Base-by-base conservation (phyloP, 1,284 basidiomycete species). In the Trametes sp. region DNA sequence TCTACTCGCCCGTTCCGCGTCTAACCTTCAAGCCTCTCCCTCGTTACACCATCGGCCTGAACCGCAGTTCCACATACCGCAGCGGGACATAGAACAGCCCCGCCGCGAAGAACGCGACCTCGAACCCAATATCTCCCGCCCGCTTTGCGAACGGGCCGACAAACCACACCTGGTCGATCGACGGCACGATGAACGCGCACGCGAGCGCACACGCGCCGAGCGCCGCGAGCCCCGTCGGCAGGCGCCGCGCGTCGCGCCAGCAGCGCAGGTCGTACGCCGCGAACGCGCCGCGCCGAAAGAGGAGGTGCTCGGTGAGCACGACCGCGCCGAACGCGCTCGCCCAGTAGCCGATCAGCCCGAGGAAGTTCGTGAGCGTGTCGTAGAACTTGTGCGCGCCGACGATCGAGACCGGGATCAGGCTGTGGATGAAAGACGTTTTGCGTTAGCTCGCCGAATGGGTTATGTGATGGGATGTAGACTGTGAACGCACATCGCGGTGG, bases 101-200 rank as follows among this genome's bases (percentile, higher is more conserved):
- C 6, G 83, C 82, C 11, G 84, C 67, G 0, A 74, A 80, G 65
- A 92, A 87, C 14, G 88, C 88, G 23, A 91, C 74, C 75, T 92
- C 89, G 63, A 93, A 90, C n/a, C 90, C 91, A 62, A 93, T 86
- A 74, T 93, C 91, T 1, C 91, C 91, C 19, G 89, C 82, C n/a
- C 60, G 80, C 61, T 77, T 70, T n/a, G 86, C 91, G 46, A 93
- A 85, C 2, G 90, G 90, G 1, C 91, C 91, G 0, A 81, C 76
- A 69, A 85, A 93, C 90, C 89, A 93, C 9, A 83, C 83, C 73
- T 93, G 89, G 59, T 84, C 76, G 85, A 93, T 92, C 66, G 80
- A 84, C 19, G 87, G 88, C 23, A 92, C 77, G n/a, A 90, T 78
- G 19, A 91, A 77, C 26, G 76, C 83, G 64, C 87, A 86, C 3